These are phyloP conservation scores for Globisporangium takayamanum DNA, from an alignment of 352 stramenopile species.

Conservation along the genomic window DNA sequence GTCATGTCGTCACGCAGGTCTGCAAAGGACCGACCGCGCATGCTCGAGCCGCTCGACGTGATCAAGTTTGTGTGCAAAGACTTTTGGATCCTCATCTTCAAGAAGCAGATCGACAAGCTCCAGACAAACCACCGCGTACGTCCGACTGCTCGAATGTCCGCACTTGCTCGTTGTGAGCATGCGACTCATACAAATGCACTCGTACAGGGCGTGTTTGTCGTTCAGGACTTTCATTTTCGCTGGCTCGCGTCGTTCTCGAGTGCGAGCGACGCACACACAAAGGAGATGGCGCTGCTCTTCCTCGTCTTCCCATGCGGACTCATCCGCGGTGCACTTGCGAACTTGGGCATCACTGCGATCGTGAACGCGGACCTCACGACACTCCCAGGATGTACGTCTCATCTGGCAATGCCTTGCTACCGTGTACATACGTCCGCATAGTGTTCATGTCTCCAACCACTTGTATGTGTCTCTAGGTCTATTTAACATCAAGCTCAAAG, in stretches of 20 bases:
- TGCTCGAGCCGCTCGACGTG: constrained; percentile 90
- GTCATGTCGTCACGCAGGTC: constrained; percentile 14
- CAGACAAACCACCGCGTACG: constrained; percentile 95
- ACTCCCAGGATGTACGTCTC: constrained; percentile 86
- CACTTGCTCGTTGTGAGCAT: constrained; percentile 5
- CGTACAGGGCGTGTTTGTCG: constrained; percentile 84
- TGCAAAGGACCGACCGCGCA: constrained; percentile 67
- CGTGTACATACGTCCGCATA: not conserved
- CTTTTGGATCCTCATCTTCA: constrained; percentile 96
- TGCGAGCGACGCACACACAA: constrained; percentile 68
- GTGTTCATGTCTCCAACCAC: not conserved
- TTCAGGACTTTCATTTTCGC: constrained; percentile 94
- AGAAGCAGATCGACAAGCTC: constrained; percentile 98
- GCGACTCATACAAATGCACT: not conserved
- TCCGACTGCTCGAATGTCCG: too few species aligned
- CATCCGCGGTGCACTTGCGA: constrained; percentile 92
- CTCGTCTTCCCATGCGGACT: constrained; percentile 94
- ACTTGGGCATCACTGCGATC: constrained; percentile 92
- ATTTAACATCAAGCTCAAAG: constrained; percentile 91
- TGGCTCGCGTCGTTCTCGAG: constrained; percentile 87
- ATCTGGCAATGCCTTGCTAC: not conserved
- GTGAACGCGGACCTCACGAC: constrained; percentile 93
- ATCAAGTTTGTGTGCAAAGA: constrained; percentile 99
- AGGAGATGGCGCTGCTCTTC: constrained; percentile 91
- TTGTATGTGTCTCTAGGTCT: constrained; percentile 42